phyloP scores from a whole-genome alignment of 805 yeast species.

The Dipodascopsis uninucleata region DNA sequence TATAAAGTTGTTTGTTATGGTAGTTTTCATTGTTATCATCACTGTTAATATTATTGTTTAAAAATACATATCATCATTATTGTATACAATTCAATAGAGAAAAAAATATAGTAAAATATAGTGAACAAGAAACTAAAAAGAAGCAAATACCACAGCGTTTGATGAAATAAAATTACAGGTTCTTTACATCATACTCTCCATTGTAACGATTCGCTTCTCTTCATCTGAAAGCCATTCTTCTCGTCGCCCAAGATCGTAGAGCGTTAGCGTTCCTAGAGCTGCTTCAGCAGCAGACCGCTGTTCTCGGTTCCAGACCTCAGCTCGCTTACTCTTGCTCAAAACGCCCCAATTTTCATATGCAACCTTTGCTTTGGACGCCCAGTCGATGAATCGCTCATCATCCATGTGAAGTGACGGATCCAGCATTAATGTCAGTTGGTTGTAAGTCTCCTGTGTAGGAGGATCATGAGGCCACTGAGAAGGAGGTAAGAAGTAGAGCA shows the following conservation, averaged over 20 bases:
- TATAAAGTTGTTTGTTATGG: no score
- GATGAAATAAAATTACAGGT: no score
- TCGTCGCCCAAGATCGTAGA: conserved; percentile 45
- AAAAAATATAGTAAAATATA: no score
- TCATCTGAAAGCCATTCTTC: conserved; percentile 41
- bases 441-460: conserved; percentile 47
- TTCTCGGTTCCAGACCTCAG: conserved; percentile 46
- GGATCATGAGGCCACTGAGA: conserved; percentile 51
- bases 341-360: conserved; percentile 48
- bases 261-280: conserved; percentile 40
- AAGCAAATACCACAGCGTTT: no score
- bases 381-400: conserved; percentile 31
- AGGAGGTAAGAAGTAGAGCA: conserved; percentile 41
- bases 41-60: no score
- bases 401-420: conserved; percentile 26
- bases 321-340: conserved; percentile 37
- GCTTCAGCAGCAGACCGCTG: conserved; percentile 46
- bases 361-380: conserved; percentile 41
- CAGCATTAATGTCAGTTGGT: conserved; percentile 35
- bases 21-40: no score
- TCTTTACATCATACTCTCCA: conserved; percentile 15
- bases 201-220: conserved; percentile 27
- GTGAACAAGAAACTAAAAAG: no score
- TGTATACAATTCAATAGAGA: no score
- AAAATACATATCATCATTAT: no score